These are phyloP conservation scores for Colletotrichum navitas DNA, from an alignment of 2,329 filamentous ascomycete genomes.

Conservation along the genomic window DNA sequence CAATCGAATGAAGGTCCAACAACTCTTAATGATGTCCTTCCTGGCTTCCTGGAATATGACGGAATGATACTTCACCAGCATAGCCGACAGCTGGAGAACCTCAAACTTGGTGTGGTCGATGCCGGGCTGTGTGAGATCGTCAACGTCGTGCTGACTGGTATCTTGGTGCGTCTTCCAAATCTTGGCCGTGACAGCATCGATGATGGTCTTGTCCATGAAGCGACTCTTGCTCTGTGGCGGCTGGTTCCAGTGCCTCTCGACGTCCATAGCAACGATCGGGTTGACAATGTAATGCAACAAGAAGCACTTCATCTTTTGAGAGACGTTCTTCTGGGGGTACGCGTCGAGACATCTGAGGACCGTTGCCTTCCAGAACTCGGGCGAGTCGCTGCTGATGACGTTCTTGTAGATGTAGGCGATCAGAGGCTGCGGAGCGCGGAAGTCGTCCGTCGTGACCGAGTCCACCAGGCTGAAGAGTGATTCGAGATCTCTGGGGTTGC, in stretches of 20 bases:
- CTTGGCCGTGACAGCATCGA: slow-evolving; percentile 90
- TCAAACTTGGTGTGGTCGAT: slow-evolving; percentile 98
- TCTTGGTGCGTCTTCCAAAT: slow-evolving; percentile 92
- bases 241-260: slow-evolving; percentile 83
- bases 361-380: slow-evolving; percentile 87
- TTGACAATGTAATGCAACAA: slow-evolving; percentile 93
- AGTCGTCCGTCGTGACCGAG: slow-evolving; percentile 83
- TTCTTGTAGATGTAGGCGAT: slow-evolving; percentile 86
- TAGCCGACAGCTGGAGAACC: slow-evolving; percentile 91
- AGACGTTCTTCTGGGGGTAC: slow-evolving; percentile 82
- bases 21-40: slow-evolving; percentile 99
- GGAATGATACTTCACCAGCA: slow-evolving; percentile 96
- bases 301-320: slow-evolving; percentile 94
- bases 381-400: slow-evolving; percentile 85
- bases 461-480: slow-evolving; percentile 88
- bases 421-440: slow-evolving; percentile 81
- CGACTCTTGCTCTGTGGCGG: slow-evolving; percentile 68
- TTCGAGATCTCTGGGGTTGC: slow-evolving; percentile 82
- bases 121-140: slow-evolving; percentile 85
- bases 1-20: slow-evolving; percentile 98
- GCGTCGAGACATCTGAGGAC: slow-evolving; percentile 89
- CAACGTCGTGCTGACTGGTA: slow-evolving; percentile 86
- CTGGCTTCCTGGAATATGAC: slow-evolving; percentile 88
- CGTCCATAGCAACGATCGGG: slow-evolving; percentile 95
- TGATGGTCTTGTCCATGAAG: slow-evolving; percentile 87